phyloP scores from a whole-genome alignment of 176 grass and related monocot genomes.

The Poa annua region DNA sequence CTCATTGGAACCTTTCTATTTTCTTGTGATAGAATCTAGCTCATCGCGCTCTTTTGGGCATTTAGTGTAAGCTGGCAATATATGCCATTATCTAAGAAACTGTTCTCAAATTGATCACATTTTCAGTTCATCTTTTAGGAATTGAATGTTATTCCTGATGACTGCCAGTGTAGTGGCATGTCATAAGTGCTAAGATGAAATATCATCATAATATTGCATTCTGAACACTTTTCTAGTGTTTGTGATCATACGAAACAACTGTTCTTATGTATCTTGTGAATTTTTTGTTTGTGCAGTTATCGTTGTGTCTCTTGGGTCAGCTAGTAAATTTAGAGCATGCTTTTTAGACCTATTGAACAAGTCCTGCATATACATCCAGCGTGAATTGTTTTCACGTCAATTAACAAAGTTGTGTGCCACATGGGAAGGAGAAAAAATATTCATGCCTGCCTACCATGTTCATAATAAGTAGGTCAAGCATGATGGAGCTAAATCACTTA shows the following conservation, averaged over 20 bases:
- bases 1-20: background rate
- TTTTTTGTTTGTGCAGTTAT: slow-evolving; percentile 23
- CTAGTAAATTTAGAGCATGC: background rate
- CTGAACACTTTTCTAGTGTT: slow-evolving; percentile 11
- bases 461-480: slow-evolving; percentile 14
- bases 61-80: background rate
- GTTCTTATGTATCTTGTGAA: background rate
- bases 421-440: background rate
- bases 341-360: slow-evolving; percentile 1
- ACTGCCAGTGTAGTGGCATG: background rate
- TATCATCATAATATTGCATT: slow-evolving; percentile 8
- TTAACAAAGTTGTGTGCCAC: background rate
- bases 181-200: background rate
- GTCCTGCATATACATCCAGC: background rate
- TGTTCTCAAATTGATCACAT: background rate
- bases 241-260: background rate
- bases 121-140: background rate
- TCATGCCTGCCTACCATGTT: background rate
- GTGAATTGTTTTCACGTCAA: slow-evolving; percentile 36
- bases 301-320: background rate
- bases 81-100: slow-evolving; percentile 4
- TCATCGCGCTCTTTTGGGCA: background rate
- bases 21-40: background rate
- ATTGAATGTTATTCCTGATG: slow-evolving; percentile 13
- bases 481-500: too few relatives aligned